Base-by-base conservation (phyloP, 176 grass and related monocot genomes). In the Ensete ventricosum region DNA sequence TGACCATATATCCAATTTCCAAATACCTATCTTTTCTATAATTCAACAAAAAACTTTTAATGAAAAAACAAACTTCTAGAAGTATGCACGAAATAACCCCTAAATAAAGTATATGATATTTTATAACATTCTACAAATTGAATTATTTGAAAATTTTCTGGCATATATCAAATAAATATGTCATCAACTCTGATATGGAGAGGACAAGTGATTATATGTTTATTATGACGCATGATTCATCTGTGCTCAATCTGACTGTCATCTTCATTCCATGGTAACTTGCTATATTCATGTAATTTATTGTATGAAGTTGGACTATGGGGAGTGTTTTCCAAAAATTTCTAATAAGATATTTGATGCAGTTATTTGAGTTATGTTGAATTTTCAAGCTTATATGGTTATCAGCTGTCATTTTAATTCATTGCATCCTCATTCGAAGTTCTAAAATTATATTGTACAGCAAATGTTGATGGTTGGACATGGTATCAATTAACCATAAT, bases 401-500 rank as follows among this genome's bases (percentile, higher is more conserved):
- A 20, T 65, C 23, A 65, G 5, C 34, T 65, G 2, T n/a, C 10
- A 50, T 17, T 20, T 51, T 70, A 48, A 21, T 70, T 50, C 67
- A 48, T 70, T 50, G 25, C 16, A 13, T 50, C 48, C 14, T 19
- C 29, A 58, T 75, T 75, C 11, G 3, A 43, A 11, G 53, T 34
- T 75, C 54, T 75, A 17, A 50, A 70, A 20, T 62, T n/a, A 23
- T 29, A 25, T 24, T 17, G 54, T 7, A 17, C 16, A 83, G 75
- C 26, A 74, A 72, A 57, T 8, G 59, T 79, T 27, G 69, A 57
- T 19, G 6, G 50, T 84, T 17, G 25, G 29, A 34, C 27, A 79
- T 63, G 52, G 5, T 69, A 62, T 73, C 29, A 16, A 71, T 72
- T 73, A 43, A 79, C 63, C 21, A 76, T 74, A 54, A 57, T 11